phyloP scores from a whole-genome alignment of 169 alveolate genomes.

The Perkinsus marinus region DNA sequence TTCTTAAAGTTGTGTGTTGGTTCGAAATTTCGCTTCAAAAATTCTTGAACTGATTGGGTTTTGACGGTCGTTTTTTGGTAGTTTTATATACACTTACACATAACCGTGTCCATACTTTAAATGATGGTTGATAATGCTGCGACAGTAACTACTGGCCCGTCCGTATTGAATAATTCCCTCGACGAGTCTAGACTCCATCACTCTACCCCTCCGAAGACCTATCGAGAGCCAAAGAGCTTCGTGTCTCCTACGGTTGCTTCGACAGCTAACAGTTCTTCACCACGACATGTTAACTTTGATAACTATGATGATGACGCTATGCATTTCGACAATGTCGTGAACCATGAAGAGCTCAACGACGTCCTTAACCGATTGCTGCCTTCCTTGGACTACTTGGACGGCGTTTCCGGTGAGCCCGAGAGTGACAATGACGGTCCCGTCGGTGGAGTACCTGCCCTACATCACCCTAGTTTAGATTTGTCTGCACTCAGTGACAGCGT shows the following conservation, averaged over 20 bases:
- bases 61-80: neutral
- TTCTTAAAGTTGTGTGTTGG: no score
- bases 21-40: no score
- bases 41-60: no score
- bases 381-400: neutral
- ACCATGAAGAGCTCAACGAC: neutral
- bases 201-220: neutral
- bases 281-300: neutral
- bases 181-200: neutral
- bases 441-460: neutral
- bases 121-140: neutral
- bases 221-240: neutral
- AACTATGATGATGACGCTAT: neutral
- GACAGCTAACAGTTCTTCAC: neutral
- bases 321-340: neutral
- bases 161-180: neutral
- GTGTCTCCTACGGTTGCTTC: neutral
- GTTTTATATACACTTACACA: neutral
- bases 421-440: neutral
- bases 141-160: neutral
- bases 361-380: neutral
- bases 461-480: neutral
- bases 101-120: neutral
- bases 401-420: neutral
- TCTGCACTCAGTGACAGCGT: neutral